Base-by-base conservation (phyloP, 306 rosid genomes). In the Styphnolobium japonicum region DNA sequence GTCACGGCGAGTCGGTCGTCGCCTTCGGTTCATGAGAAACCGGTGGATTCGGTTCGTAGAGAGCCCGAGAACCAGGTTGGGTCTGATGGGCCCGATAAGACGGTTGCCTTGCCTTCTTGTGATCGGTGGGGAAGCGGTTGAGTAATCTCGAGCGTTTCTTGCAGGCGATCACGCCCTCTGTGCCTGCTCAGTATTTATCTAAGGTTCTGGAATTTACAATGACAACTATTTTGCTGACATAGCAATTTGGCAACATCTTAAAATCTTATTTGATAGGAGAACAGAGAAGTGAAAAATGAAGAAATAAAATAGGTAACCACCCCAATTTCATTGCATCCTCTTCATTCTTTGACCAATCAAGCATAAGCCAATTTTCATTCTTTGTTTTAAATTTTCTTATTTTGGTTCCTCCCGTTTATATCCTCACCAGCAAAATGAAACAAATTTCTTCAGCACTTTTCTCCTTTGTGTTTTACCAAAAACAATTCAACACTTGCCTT, bases 61-160 rank as follows among this genome's bases (percentile, higher is more conserved):
- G 86, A 75, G n/a, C 85, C 88, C 10, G 93, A 80, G 22, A 90
- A 73, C 29, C 77, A 88, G 75, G 71, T 70, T 14, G 91, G 58
- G 19, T 77, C 81, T 1, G 86, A 78, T 0, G 87, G 80, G 76
- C 45, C 66, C 6, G 77, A 81, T 36, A 84, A 70, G 40, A 63
- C 48, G 4, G 79, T 21, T 18, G 81, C 85, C 3, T 82, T 65
- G 18, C 86, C 89, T 0, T 77, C 90, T 15, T 48, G 77, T 36
- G 87, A 87, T 76, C 81, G 12, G 76, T 12, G 2, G 51, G 6
- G 53, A 72, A 67, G 67, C 88, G 80, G 40, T 73, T 77, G 67
- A 90, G 94, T 80, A 94, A 94, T 85, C 85, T 94, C 22, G 88
- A 90, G 53, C 92, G 83, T 64, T 87, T 94, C 81, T 81, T 92